Percentiles rank a stretch among this genome's conserved stretches.
phyloP scores from a whole-genome alignment of 176 grass and related monocot genomes.

The Ensete ventricosum region DNA sequence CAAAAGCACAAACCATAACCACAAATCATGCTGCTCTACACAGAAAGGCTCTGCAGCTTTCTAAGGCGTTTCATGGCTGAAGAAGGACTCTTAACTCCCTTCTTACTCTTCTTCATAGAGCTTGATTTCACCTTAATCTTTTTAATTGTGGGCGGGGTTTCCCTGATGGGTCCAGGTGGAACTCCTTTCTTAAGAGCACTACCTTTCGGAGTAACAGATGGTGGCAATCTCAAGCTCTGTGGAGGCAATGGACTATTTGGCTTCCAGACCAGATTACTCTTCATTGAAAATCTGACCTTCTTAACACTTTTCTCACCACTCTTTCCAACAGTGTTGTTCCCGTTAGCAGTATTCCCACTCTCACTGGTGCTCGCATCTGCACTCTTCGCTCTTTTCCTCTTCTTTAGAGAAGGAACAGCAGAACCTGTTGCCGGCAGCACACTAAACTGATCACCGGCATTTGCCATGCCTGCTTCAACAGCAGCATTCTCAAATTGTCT shows the following conservation, averaged over 20 bases:
- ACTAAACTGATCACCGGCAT: constrained; percentile 22
- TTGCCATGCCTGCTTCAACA: constrained; percentile 59
- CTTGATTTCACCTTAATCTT: constrained; percentile 56
- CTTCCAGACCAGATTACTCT: constrained; percentile 91
- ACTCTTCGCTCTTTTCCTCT: constrained; percentile 62
- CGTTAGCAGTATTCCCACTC: constrained; percentile 19
- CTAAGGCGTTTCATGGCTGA: constrained; percentile 61
- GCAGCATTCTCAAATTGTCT: constrained; percentile 88
- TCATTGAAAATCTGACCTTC: constrained; percentile 91
- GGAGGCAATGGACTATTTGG: constrained; percentile 75
- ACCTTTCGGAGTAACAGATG: constrained; percentile 80
- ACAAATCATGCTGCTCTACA: constrained; percentile 23
- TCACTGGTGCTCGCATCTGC: constrained; percentile 16
- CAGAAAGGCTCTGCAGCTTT: constrained; percentile 63
- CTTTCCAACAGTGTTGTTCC: constrained; percentile 9
- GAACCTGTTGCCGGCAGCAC: constrained; percentile 16
- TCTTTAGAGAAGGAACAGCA: constrained; percentile 38
- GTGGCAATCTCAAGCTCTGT: constrained; percentile 72
- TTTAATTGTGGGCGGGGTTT: constrained; percentile 36
- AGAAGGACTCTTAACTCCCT: constrained; percentile 33
- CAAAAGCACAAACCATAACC: constrained; percentile 18
- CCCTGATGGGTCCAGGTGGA: constrained; percentile 62
- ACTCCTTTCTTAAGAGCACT: constrained; percentile 94
- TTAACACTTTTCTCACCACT: constrained; percentile 45
- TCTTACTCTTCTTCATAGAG: constrained; percentile 68